Base-by-base conservation (phyloP, 1,284 basidiomycete genomes). In the Cryptococcus sp. region DNA sequence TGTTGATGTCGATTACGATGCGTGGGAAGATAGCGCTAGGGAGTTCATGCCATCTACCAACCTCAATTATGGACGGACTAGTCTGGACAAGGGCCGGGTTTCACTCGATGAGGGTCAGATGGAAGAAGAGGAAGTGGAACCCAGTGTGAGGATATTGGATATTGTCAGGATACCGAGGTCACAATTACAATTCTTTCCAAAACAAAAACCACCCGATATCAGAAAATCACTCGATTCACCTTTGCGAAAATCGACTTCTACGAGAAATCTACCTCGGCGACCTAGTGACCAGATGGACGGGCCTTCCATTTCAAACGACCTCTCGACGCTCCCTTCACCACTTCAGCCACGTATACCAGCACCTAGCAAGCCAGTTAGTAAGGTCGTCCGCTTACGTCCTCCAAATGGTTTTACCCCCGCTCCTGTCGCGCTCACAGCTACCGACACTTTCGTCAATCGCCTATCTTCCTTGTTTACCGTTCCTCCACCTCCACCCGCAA, bases 111-210 rank as follows among this genome's bases (percentile, higher is more conserved):
- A 21, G 14, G 43, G 46, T 32, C 46, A 45, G 23, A 28, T 18
- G 13, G 13, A 19, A 14, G 44, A 45, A 5, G 44, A 45, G 21
- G 22, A 28, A 16, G 25, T 11, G 22, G 18, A 40, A 19, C 45
- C 25, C 10, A 25, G 43, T 24, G 36, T 39, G 36, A 39, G 36
- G 31, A 40, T 21, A 7, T 54, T 74, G 31, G 65, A 70, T 42
- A 55, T 76, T 4, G 62, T 74, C 14, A 61, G 70, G 16, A 64
- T 76, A 22, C 72, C 73, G 1, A 63, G 62, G 16, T 72, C 69
- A 2, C 68, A 74, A 52, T 60, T 76, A 5, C 66, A 67, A 0
- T 74, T 72, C 66, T 75, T 75, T 54, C 75, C 75, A 14, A 52
- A 56, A n/a, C 57, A 50, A 25, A 54, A 50, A 44, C 54, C 61